These are phyloP conservation scores for Ascochyta clinopodiicola DNA, from an alignment of 2,329 filamentous ascomycete species.

Conservation along the genomic window DNA sequence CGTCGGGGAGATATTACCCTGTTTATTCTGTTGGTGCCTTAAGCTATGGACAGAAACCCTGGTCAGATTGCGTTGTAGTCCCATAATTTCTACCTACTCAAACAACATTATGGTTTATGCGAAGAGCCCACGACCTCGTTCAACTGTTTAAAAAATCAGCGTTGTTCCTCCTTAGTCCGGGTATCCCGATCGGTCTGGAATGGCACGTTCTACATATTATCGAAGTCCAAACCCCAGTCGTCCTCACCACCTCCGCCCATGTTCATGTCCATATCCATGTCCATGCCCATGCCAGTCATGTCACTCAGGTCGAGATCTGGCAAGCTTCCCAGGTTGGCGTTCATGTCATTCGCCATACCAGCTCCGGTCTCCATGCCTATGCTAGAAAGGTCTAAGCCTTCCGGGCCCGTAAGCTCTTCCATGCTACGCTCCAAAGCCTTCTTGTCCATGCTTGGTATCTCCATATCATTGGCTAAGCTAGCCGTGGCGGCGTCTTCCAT, in stretches of 20 bases:
- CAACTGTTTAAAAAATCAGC: neutral
- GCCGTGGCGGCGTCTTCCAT: slow-evolving; percentile 47
- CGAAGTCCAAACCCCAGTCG: slow-evolving; percentile 53
- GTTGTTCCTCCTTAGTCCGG: neutral
- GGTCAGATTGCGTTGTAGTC: neutral
- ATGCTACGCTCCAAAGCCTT: slow-evolving; percentile 42
- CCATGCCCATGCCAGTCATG: slow-evolving; percentile 40
- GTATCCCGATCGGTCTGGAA: neutral
- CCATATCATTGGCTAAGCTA: slow-evolving; percentile 39
- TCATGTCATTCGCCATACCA: slow-evolving; percentile 28
- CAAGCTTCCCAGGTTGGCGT: slow-evolving; percentile 32
- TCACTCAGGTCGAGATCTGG: slow-evolving; percentile 39
- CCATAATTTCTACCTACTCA: neutral
- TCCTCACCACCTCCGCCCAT: slow-evolving; percentile 42
- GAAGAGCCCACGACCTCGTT: neutral
- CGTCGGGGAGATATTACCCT: neutral
- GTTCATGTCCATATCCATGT: slow-evolving; percentile 35
- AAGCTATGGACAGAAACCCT: neutral
- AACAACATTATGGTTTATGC: neutral
- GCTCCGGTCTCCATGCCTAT: slow-evolving; percentile 40
- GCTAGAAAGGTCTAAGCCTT: slow-evolving; percentile 37
- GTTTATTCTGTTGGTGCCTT: neutral
- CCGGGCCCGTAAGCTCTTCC: slow-evolving; percentile 38
- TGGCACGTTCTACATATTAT: slow-evolving; percentile 39
- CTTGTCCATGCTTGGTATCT: slow-evolving; percentile 40